Evolutionary conservation across 495 filamentous ascomycete species (phyloP).

Genomic region (Barbatosphaeria neglecta): DNA sequence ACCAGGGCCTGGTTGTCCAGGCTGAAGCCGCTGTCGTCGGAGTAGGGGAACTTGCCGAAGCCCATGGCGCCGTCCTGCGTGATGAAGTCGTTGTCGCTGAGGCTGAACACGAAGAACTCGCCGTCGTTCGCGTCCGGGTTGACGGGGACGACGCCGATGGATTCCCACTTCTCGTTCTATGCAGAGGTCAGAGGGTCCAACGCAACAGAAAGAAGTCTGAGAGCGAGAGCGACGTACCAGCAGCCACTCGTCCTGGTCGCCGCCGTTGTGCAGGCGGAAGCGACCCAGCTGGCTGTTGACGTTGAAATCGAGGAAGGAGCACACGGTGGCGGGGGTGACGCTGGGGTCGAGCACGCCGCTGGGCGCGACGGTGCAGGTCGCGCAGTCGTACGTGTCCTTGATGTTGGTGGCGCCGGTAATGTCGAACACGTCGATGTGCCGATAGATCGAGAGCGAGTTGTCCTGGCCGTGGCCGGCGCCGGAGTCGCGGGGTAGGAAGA

Average conservation of each 20-base stretch:
- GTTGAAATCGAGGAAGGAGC: slow-evolving; percentile 64
- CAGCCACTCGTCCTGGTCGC: slow-evolving; percentile 10
- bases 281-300: slow-evolving; percentile 52
- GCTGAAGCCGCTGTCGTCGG: slow-evolving; percentile 50
- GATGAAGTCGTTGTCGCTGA: slow-evolving; percentile 74
- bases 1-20: slow-evolving; percentile 62
- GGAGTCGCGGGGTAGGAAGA: slow-evolving; percentile 60
- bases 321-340: slow-evolving; percentile 55
- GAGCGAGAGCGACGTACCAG: slow-evolving; percentile 5
- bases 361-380: slow-evolving; percentile 15
- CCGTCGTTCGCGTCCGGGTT: slow-evolving; percentile 31
- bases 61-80: slow-evolving; percentile 64
- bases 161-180: slow-evolving; percentile 75
- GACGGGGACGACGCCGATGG: slow-evolving; percentile 52
- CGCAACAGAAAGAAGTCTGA: not conserved
- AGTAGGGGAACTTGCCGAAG: slow-evolving; percentile 46
- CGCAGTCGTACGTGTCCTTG: slow-evolving; percentile 43
- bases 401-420: slow-evolving; percentile 56
- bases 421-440: slow-evolving; percentile 65
- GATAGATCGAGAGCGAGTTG: slow-evolving; percentile 46
- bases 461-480: slow-evolving; percentile 46
- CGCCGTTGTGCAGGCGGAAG: slow-evolving; percentile 41
- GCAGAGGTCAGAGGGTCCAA: not conserved
- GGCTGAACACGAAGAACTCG: slow-evolving; percentile 58
- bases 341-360: slow-evolving; percentile 43